Evolutionary conservation across 192 early-diverging fungal genomes (phyloP), one percentile per base, ranked within the genome.

Genomic region (Backusella tarrabulga): DNA sequence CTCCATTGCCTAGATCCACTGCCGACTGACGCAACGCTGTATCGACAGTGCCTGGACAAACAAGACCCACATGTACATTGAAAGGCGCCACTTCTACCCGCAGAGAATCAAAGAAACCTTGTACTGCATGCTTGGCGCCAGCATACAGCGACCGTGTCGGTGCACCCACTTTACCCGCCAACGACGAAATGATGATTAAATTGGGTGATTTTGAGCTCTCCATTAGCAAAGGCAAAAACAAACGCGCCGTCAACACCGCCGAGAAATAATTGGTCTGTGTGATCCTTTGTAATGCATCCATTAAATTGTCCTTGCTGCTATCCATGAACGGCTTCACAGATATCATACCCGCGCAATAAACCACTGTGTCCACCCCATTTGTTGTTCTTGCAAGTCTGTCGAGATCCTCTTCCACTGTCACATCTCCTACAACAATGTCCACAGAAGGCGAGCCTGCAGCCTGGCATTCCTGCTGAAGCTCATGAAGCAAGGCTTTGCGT

Each of bases 131-230:
- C 67, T 97, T 97, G 68, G 89, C 90, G 1, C 91, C 91, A 46
- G 89, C 87, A 75, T 97, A 97, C 66, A 96, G 79, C 5, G 90
- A 83, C 6, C 95, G 88, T 7, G 95, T 94, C 6, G 94, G 94
- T 34, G 93, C 91, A 5, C 90, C 91, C 3, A 93, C 68, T 46
- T 90, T 84, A 5, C 92, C 92, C 1, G 94, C 92, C 73, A 91
- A 86, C 38, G 93, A 95, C 0, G 92, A 93, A 6, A 95, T 86
- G 29, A 95, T 91, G 2, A 94, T 86, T 8, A 95, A 84, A 76
- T 89, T 88, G 26, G 84, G 79, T 29, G 71, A 46, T 56, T 77
- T 72, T 6, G 85, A 84, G 32, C 88, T 83, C 15, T 68, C 35
- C 7, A 82, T 84, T 26, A 92, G 80, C 15, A 87, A 60, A 3